Evolutionary conservation across 306 rosid species (phyloP).

Genomic region (Styphnolobium japonicum): DNA sequence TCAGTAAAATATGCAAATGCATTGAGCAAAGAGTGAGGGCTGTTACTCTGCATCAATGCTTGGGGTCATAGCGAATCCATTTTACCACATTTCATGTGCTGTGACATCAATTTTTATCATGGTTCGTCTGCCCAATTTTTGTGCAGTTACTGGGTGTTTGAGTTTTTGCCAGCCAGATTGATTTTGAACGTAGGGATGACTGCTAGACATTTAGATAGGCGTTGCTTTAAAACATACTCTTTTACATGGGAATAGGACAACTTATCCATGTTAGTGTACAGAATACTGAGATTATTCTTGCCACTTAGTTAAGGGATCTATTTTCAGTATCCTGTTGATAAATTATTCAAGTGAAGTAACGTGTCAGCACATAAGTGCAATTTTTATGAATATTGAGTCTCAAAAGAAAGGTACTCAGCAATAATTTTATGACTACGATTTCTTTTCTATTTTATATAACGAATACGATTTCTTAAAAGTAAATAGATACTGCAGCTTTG

Average conservation of each 20-base stretch:
- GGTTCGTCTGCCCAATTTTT: neutral
- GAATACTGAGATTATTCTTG: neutral
- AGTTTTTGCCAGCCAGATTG: neutral
- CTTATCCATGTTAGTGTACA: neutral
- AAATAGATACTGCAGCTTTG: neutral
- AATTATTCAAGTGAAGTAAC: neutral
- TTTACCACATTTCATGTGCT: conserved; percentile 1
- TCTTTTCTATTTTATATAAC: neutral
- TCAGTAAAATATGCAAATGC: neutral
- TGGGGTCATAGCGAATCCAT: conserved; percentile 3
- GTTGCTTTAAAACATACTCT: too few relatives aligned
- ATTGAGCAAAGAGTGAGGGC: neutral
- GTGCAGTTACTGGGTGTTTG: neutral
- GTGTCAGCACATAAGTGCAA: neutral
- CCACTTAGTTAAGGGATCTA: neutral
- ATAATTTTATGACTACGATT: neutral
- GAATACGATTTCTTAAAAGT: too few relatives aligned
- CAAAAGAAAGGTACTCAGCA: neutral
- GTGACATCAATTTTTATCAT: neutral
- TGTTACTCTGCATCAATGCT: conserved; percentile 3
- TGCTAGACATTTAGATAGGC: neutral
- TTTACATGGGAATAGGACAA: neutral
- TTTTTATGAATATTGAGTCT: neutral
- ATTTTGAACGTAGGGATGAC: conserved; percentile 2
- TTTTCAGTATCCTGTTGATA: neutral